Evolutionary conservation across 257 asterid genomes (phyloP), one percentile per base, ranked within the genome.

Genomic region (Solanum okadae): DNA sequence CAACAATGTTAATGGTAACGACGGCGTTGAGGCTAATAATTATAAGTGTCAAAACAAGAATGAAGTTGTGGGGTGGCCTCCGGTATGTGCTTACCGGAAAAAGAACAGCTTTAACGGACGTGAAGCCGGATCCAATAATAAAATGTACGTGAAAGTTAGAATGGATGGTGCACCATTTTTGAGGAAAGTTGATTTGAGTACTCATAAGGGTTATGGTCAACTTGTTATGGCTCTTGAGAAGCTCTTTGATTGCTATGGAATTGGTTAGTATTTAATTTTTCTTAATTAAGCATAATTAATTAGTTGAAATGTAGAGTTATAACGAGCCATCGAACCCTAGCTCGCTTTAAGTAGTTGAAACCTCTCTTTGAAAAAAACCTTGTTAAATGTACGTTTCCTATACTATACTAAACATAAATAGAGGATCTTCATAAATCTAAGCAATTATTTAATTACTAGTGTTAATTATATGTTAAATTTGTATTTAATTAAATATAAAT

Each of bases 11-110:
- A 85, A 85, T 9, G n/a, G 10, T 22, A 20, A 14, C 56, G 8
- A 72, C n/a, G 20, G 27, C 6, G 82, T 23, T 38, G 83, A 9
- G 27, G 29, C 2, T 3, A 14, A 40, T n/a, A 23, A 42, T 42
- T 73, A 89, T 5, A 25, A 10, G 34, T 5, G 67, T 59, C 52
- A 63, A 3, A 88, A 68, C 34, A 92, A 90, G 91, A 92, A 87
- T 29, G 91, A 84, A 83, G 93, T 92, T 71, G 98, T 96, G 87
- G 99, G 99, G 65, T 96, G 99, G 99, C 99, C 99, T 38, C 99
- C 98, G 89, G 98, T 96, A 29, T 76, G 98, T 52, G 82, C 94
- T 0, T 94, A 85, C 86, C 87, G 99, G 90, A 84, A 92, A 91
- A 96, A 87, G 90, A 94, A 78, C 13, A 90, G 67, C 10, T 81